A percentile compares a stretch with the other conserved stretches of the same genome.
Conservation (phyloP, 2,329 filamentous ascomycete genomes). For the Sclerotinia nivalis region DNA sequence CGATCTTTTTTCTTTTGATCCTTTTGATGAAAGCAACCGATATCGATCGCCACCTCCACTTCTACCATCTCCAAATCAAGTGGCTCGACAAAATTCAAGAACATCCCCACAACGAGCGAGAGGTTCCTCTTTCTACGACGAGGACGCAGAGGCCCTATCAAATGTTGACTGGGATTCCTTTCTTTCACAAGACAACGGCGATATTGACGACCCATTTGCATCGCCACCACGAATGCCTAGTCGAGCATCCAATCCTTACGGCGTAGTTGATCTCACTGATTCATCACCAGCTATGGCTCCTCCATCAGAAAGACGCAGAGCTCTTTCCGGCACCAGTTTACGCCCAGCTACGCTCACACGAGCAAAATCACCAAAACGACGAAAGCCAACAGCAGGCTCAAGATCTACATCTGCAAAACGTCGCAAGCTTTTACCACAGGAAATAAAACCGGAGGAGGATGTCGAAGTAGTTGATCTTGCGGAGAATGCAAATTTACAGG, state of each 20-base stretch:
- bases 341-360: conserved; percentile 26
- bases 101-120: neutral
- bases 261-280: conserved; percentile 36
- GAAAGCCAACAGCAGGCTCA: neutral
- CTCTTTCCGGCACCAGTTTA: conserved; percentile 25
- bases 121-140: conserved; percentile 9
- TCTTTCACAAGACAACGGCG: neutral
- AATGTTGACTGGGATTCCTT: conserved; percentile 13
- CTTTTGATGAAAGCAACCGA: conserved; percentile 1
- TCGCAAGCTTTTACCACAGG: conserved; percentile 15
- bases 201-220: conserved; percentile 3
- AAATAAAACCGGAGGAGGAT: conserved; percentile 23
- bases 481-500: conserved; percentile 34
- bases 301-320: conserved; percentile 35
- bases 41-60: conserved; percentile 10
- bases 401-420: conserved; percentile 8
- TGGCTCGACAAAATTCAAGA: neutral
- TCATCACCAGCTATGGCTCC: conserved; percentile 32
- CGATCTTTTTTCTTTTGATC: neutral
- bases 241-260: conserved; percentile 24
- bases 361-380: conserved; percentile 14
- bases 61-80: conserved; percentile 1
- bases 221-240: conserved; percentile 1
- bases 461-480: conserved; percentile 37
- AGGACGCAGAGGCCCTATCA: neutral